A percentile compares a stretch with the other conserved stretches of the same genome.
These are phyloP conservation scores for Ganoderma sp. DNA, from an alignment of 1,284 basidiomycete genomes.

Conservation along the genomic window DNA sequence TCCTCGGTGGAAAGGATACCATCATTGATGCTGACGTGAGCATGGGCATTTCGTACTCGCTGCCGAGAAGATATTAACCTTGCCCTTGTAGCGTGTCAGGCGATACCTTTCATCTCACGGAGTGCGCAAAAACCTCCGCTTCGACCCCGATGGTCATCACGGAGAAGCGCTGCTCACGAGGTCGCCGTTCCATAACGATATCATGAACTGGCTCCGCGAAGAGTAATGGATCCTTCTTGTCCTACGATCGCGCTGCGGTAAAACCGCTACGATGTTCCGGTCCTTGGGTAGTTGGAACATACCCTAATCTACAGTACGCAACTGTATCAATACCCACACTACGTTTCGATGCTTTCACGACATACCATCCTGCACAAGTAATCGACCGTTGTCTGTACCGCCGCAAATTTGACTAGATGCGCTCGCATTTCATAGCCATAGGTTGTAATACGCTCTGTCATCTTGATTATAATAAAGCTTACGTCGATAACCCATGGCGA, in stretches of 20 bases:
- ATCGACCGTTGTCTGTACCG: background rate
- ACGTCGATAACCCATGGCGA: background rate
- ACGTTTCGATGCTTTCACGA: background rate
- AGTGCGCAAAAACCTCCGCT: constrained; percentile 71
- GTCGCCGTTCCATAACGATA: constrained; percentile 58
- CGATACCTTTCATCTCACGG: constrained; percentile 80
- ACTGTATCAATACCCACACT: constrained; percentile 23
- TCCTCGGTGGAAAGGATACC: constrained; percentile 81
- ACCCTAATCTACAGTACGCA: constrained; percentile 12
- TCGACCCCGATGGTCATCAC: constrained; percentile 72
- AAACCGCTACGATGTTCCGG: constrained; percentile 2
- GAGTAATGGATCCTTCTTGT: constrained; percentile 9
- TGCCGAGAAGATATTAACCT: background rate
- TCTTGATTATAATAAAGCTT: background rate
- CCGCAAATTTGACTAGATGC: constrained; percentile 9
- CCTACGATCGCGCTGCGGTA: background rate
- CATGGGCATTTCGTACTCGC: constrained; percentile 40
- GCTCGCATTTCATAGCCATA: constrained; percentile 11
- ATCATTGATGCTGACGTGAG: constrained; percentile 77
- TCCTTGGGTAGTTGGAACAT: background rate
- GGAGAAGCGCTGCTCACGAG: constrained; percentile 72
- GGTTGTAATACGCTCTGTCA: background rate
- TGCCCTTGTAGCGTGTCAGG: constrained; percentile 61
- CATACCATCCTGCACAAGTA: constrained; percentile 4
- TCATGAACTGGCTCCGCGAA: constrained; percentile 69